A percentile compares a stretch with the other conserved stretches of the same genome.
Evolutionary conservation across 345 rosid genomes (phyloP).

Genomic region (Salix exigua): DNA sequence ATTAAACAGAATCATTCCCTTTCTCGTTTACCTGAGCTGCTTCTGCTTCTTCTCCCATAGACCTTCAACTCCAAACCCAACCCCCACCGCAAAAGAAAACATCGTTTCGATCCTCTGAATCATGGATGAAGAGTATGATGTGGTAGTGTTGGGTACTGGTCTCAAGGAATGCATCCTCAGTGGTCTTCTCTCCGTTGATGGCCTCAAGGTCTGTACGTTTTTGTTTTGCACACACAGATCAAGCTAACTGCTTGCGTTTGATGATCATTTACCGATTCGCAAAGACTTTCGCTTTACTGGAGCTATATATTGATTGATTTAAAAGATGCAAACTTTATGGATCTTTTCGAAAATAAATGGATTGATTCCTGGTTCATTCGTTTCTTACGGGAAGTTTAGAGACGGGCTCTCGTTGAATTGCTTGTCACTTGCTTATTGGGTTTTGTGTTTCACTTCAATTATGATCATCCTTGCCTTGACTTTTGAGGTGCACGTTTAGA

Average conservation of each 20-base stretch:
- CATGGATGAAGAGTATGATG: conserved; percentile 97
- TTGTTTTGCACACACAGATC: not conserved
- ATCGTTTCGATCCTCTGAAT: not conserved
- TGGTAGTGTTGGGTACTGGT: conserved; percentile 89
- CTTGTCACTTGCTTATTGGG: not conserved
- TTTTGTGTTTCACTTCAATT: not conserved
- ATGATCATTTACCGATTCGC: not conserved
- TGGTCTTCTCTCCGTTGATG: conserved; percentile 98
- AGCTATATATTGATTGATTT: not conserved
- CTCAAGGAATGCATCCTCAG: conserved; percentile 99
- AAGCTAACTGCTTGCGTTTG: not conserved
- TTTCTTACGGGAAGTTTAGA: not conserved
- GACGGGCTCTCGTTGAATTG: not conserved
- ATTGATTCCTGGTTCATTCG: not conserved
- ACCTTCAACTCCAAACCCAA: not conserved
- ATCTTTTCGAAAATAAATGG: not conserved
- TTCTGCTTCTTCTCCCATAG: not conserved
- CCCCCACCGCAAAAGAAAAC: not conserved
- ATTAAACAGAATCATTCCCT: too few species aligned
- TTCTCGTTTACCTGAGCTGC: not conserved
- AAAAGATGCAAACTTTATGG: not conserved
- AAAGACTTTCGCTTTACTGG: not conserved
- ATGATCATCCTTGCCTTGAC: not conserved
- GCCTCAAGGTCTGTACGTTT: conserved; percentile 65
- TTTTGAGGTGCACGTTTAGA: not conserved